These are phyloP conservation scores for Pseudogymnoascus sp. DNA, from an alignment of 2,329 filamentous ascomycete species.

Conservation along the genomic window DNA sequence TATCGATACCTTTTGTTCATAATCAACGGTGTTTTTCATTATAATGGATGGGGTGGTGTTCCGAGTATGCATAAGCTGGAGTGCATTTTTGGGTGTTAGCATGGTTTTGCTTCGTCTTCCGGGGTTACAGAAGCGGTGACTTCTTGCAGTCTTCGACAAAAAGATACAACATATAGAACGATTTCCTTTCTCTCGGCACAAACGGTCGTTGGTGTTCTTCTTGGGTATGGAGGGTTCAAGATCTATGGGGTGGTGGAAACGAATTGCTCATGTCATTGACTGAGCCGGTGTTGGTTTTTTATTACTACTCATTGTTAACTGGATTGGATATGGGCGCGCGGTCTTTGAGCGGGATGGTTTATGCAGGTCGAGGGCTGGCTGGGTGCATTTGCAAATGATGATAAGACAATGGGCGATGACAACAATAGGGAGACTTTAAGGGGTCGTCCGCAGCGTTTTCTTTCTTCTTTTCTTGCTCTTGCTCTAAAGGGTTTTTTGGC, in stretches of 20 bases:
- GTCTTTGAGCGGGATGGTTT: neutral
- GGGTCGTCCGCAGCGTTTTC: neutral
- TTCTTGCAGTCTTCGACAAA: constrained; percentile 25
- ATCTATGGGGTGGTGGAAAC: constrained; percentile 13
- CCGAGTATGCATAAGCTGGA: constrained; percentile 19
- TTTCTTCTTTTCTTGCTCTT: neutral
- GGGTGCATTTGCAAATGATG: constrained; percentile 6
- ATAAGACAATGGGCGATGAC: constrained; percentile 6
- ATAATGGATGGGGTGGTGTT: constrained; percentile 16
- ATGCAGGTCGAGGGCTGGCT: neutral
- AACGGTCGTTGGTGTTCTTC: constrained; percentile 22
- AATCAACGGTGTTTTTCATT: constrained; percentile 23
- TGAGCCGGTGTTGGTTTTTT: constrained; percentile 20
- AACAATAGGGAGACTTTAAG: neutral
- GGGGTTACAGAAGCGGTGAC: constrained; percentile 27
- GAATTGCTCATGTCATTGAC: constrained; percentile 16
- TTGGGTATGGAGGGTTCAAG: constrained; percentile 21
- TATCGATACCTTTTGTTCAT: constrained; percentile 29
- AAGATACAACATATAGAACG: constrained; percentile 28
- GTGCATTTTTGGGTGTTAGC: constrained; percentile 21
- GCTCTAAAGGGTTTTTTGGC: constrained; percentile 1
- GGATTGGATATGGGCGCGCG: neutral
- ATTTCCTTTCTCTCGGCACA: constrained; percentile 22
- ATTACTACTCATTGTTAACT: neutral
- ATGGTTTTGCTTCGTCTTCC: constrained; percentile 27